These are phyloP conservation scores for Ramularia collo-cygni DNA, from an alignment of 2,329 filamentous ascomycete species.

Conservation along the genomic window DNA sequence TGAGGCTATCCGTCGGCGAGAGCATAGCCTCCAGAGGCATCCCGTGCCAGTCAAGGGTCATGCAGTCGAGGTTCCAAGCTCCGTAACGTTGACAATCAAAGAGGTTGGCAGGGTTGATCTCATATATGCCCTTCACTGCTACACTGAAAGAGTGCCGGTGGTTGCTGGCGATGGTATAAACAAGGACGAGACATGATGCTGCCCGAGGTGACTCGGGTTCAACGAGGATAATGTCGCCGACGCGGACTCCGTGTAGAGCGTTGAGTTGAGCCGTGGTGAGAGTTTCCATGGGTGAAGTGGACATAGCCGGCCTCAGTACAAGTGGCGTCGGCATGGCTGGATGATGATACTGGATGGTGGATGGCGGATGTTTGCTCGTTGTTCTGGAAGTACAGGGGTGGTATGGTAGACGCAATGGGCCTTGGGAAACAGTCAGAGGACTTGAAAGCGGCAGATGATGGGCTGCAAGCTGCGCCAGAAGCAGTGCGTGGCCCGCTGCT, in stretches of 20 bases:
- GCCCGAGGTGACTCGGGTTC: neutral
- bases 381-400: too few species aligned
- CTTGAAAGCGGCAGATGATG: too few species aligned
- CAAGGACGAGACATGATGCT: too few species aligned
- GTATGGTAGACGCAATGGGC: too few species aligned
- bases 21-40: neutral
- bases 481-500: too few species aligned
- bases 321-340: too few species aligned
- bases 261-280: neutral
- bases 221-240: slow-evolving; percentile 5
- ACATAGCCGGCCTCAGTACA: too few species aligned
- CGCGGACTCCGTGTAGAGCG: slow-evolving; percentile 1
- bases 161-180: neutral
- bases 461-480: too few species aligned
- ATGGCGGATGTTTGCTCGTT: too few species aligned
- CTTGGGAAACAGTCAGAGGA: too few species aligned
- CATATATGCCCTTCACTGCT: slow-evolving; percentile 1
- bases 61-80: slow-evolving; percentile 1
- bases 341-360: too few species aligned
- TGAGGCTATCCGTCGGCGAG: neutral
- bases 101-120: neutral
- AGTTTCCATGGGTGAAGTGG: too few species aligned
- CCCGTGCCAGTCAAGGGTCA: neutral
- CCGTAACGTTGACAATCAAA: slow-evolving; percentile 5
- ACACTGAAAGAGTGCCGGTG: neutral